Percentiles rank a stretch among this genome's conserved stretches.
Conservation (phyloP, 768 basidiomycete species). For the Mycena chlorophos region DNA sequence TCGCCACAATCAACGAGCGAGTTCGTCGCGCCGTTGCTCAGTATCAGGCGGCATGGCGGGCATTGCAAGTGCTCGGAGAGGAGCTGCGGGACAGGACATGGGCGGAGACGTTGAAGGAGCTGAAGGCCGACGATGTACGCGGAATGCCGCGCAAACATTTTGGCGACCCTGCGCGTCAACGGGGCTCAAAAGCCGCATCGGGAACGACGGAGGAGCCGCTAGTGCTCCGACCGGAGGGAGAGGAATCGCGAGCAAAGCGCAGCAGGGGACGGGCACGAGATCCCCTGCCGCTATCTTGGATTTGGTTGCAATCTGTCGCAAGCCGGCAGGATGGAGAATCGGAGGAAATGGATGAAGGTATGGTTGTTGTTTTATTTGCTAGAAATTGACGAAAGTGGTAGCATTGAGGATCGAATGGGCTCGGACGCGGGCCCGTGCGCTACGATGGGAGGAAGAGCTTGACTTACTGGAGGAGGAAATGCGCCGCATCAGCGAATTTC, state of each 20-base stretch:
- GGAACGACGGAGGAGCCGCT: background rate
- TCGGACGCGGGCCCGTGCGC: conserved; percentile 17
- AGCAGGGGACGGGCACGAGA: background rate
- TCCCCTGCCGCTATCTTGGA: conserved; percentile 7
- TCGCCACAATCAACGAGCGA: conserved; percentile 16
- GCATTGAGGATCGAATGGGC: conserved; percentile 18
- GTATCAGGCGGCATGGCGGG: conserved; percentile 16
- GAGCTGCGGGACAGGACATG: conserved; percentile 18
- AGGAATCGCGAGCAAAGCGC: background rate
- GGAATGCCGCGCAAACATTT: conserved; percentile 3
- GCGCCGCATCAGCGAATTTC: conserved; percentile 16
- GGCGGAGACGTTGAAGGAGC: conserved; percentile 22
- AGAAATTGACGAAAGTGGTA: conserved; percentile 2
- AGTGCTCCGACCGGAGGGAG: background rate
- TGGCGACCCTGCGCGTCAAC: background rate
- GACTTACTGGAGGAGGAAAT: conserved; percentile 28
- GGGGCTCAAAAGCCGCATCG: background rate
- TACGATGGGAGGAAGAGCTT: conserved; percentile 25
- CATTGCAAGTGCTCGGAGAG: background rate
- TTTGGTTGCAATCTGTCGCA: background rate
- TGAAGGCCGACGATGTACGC: conserved; percentile 5
- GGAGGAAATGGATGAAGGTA: conserved; percentile 6
- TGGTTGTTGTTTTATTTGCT: background rate
- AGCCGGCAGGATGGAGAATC: background rate
- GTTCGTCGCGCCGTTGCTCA: conserved; percentile 14